Percentiles rank a stretch among this genome's conserved stretches.
Evolutionary conservation across 495 filamentous ascomycete genomes (phyloP).

Genomic region (Penicillium nucicola): DNA sequence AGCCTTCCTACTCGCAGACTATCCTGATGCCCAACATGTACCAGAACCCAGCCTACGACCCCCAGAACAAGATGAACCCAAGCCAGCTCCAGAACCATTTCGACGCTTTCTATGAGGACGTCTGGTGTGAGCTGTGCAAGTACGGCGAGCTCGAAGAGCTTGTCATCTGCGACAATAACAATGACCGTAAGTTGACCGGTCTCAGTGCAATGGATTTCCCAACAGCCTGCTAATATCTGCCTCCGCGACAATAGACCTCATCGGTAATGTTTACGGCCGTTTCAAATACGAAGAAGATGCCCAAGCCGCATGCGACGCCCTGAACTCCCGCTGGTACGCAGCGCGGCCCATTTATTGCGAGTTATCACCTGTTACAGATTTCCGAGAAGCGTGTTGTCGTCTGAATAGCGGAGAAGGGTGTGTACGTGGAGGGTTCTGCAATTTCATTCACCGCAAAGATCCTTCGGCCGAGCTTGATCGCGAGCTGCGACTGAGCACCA

Average conservation of each 20-base stretch:
- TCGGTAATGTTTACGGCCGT: conserved; percentile 98
- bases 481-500: conserved; percentile 80
- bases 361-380: conserved; percentile 93
- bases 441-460: conserved; percentile 98
- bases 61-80: conserved; percentile 93
- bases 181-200: conserved; percentile 71
- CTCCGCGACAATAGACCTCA: conserved; percentile 61
- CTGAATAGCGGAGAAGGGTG: conserved; percentile 94
- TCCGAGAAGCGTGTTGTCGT: conserved; percentile 95
- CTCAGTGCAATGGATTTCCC: background rate
- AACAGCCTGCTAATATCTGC: conserved; percentile 14
- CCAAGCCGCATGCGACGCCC: conserved; percentile 85
- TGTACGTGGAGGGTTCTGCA: conserved; percentile 95
- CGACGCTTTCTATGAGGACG: conserved; percentile 99
- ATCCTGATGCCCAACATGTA: conserved; percentile 98
- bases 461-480: conserved; percentile 82
- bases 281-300: conserved; percentile 99
- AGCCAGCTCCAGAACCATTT: conserved; percentile 97
- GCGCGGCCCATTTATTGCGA: conserved; percentile 98
- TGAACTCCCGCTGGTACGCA: conserved; percentile 96
- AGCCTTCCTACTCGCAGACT: conserved; percentile 96
- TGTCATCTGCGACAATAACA: conserved; percentile 92
- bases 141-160: conserved; percentile 88
- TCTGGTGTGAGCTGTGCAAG: conserved; percentile 99
- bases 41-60: conserved; percentile 97